phyloP scores from a whole-genome alignment of 257 asterid species.

The Anisodus acutangulus region DNA sequence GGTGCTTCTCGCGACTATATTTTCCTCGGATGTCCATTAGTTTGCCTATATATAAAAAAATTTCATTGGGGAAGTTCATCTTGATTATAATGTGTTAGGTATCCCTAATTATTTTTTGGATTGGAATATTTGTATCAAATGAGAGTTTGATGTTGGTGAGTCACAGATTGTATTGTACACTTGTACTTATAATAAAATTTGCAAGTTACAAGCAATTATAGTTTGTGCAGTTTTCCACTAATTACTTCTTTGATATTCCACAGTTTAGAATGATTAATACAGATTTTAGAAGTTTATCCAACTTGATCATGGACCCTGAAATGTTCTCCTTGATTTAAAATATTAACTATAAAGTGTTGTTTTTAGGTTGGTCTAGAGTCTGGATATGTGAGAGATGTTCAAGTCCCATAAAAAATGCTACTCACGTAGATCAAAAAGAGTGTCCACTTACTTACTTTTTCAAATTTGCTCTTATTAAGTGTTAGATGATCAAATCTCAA shows the following conservation, averaged over 20 bases:
- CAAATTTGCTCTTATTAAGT: too few species aligned
- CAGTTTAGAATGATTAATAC: not conserved
- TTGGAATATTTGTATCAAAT: not conserved
- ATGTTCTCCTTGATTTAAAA: too few species aligned
- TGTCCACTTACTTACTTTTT: too few species aligned
- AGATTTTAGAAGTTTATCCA: not conserved
- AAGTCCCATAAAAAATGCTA: too few species aligned
- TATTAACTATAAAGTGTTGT: not conserved
- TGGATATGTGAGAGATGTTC: not conserved
- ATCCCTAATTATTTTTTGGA: not conserved
- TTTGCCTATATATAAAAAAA: not conserved
- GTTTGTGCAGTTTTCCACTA: not conserved
- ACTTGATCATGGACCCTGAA: not conserved
- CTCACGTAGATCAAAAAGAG: too few species aligned
- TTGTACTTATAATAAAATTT: not conserved
- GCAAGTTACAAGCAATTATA: not conserved
- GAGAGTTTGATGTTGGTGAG: not conserved
- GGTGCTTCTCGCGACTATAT: not conserved
- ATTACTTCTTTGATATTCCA: slow-evolving; percentile 1
- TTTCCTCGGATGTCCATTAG: slow-evolving; percentile 2
- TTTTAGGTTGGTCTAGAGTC: not conserved
- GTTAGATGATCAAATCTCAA: too few species aligned
- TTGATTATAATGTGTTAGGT: not conserved
- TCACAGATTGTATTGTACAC: slow-evolving; percentile 8
- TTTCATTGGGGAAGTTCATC: not conserved